Percentiles rank a stretch among this genome's conserved stretches.
Conservation (phyloP, 2,329 filamentous ascomycete species). For the Lomentospora prolificans region DNA sequence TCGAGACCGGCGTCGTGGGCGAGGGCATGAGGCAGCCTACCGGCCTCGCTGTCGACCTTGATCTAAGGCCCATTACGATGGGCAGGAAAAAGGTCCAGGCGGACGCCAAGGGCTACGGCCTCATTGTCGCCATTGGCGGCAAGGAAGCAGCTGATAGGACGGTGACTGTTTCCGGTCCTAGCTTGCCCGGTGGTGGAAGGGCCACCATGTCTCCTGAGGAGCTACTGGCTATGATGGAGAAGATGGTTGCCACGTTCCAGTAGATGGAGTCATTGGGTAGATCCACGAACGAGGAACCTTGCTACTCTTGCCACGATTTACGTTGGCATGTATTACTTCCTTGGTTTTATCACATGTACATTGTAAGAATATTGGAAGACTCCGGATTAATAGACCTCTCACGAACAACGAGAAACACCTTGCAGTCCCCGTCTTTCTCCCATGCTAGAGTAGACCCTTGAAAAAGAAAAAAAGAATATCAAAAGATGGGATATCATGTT, state of each 20-base stretch:
- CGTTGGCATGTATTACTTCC: neutral
- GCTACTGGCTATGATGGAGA: constrained; percentile 33
- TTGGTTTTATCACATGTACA: too few relatives aligned
- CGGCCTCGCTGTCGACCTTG: constrained; percentile 58
- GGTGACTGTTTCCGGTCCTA: constrained; percentile 37
- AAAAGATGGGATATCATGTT: constrained; percentile 1
- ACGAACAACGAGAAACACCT: too few relatives aligned
- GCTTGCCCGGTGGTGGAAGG: constrained; percentile 14
- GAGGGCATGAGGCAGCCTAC: constrained; percentile 45
- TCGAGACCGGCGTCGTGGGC: constrained; percentile 12
- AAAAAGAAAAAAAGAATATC: neutral
- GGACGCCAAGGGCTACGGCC: constrained; percentile 60
- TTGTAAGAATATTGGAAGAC: too few relatives aligned
- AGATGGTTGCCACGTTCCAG: constrained; percentile 37
- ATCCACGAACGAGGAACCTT: neutral
- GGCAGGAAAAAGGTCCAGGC: constrained; percentile 64
- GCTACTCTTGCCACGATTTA: neutral
- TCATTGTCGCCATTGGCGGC: constrained; percentile 64
- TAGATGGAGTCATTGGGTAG: constrained; percentile 19
- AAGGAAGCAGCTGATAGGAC: constrained; percentile 49
- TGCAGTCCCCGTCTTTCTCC: neutral
- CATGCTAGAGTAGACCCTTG: neutral
- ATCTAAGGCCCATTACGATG: constrained; percentile 52
- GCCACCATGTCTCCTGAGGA: constrained; percentile 33
- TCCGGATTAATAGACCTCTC: too few relatives aligned